These are phyloP conservation scores for Zygosaccharomyces kombuchaensis DNA, from an alignment of 805 yeast species.

Conservation along the genomic window DNA sequence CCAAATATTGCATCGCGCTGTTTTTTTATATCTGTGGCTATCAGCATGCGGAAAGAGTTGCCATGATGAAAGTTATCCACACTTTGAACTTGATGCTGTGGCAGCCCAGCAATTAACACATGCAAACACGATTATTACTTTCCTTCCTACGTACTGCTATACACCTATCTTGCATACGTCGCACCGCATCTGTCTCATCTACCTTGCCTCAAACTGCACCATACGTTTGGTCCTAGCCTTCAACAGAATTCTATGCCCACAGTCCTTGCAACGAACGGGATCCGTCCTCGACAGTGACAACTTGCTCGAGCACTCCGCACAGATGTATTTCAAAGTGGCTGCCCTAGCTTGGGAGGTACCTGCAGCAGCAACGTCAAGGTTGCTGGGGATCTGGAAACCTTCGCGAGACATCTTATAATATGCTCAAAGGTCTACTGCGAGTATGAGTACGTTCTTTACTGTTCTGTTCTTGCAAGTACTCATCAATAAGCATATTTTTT, in stretches of 20 bases:
- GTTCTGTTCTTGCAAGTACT: neutral
- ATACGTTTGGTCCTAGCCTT: conserved; percentile 97
- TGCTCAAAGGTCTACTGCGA: neutral
- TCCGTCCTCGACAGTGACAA: conserved; percentile 87
- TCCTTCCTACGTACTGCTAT: neutral
- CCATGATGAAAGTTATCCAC: no score
- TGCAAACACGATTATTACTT: neutral
- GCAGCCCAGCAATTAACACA: no score
- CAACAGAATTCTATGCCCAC: conserved; percentile 96
- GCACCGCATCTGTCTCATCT: conserved; percentile 11
- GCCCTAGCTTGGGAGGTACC: conserved; percentile 65
- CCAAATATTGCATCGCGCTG: no score
- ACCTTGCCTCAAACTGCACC: conserved; percentile 85
- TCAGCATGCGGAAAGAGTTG: no score
- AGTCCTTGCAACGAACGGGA: conserved; percentile 96
- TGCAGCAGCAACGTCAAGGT: conserved; percentile 82
- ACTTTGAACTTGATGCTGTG: no score
- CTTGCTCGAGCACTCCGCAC: conserved; percentile 93
- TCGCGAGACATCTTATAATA: conserved; percentile 54
- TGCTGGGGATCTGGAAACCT: conserved; percentile 81
- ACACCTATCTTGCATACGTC: neutral
- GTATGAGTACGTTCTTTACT: no score
- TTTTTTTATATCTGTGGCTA: no score
- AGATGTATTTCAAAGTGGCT: conserved; percentile 86
- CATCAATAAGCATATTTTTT: neutral